phyloP scores from a whole-genome alignment of 202 grass and related monocot species.

The Dendrocalamus latiflorus region DNA sequence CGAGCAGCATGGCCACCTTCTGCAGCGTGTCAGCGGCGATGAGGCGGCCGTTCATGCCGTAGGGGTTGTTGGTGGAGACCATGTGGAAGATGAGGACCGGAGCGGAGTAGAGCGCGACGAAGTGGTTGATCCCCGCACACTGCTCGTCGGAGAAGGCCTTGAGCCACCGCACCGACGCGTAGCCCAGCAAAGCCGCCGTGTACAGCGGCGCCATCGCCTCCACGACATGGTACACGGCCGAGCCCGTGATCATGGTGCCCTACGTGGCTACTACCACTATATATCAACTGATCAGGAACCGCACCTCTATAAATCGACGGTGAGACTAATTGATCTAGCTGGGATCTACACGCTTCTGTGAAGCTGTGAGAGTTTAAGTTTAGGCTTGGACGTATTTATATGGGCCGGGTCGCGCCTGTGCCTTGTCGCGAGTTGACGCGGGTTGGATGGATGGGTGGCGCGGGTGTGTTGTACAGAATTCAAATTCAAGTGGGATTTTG shows the following conservation, averaged over 20 bases:
- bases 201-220: slow-evolving; percentile 87
- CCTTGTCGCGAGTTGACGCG: background rate
- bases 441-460: background rate
- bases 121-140: slow-evolving; percentile 88
- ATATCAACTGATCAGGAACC: background rate
- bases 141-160: slow-evolving; percentile 59
- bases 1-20: slow-evolving; percentile 56
- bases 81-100: slow-evolving; percentile 77
- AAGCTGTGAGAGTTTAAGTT: background rate
- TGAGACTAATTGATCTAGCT: background rate
- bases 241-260: slow-evolving; percentile 41
- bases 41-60: slow-evolving; percentile 62
- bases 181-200: slow-evolving; percentile 64
- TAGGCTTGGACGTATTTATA: slow-evolving; percentile 24
- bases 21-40: slow-evolving; percentile 80
- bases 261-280: background rate
- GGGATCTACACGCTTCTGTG: background rate
- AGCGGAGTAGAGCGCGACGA: slow-evolving; percentile 69
- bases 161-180: slow-evolving; percentile 59
- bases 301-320: background rate
- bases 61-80: slow-evolving; percentile 77
- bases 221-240: slow-evolving; percentile 61
- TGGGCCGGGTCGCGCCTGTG: background rate
- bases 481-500: slow-evolving; percentile 14
- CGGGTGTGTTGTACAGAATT: background rate